These are phyloP conservation scores for Psidium guajava DNA, from an alignment of 345 rosid genomes.

Conservation along the genomic window DNA sequence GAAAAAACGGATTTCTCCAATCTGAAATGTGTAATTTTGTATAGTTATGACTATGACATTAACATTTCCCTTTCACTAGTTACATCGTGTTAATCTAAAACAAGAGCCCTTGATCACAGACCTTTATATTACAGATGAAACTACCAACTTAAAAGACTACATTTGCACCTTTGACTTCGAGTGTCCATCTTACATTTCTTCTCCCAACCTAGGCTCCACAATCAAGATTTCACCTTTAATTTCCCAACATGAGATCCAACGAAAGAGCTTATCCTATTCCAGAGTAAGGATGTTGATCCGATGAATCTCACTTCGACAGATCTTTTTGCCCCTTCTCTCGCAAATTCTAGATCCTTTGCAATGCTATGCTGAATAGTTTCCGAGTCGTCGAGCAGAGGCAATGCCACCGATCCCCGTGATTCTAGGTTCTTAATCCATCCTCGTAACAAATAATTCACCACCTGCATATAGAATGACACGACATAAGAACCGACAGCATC, in stretches of 20 bases:
- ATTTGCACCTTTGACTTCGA: background rate
- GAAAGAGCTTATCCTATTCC: slow-evolving; percentile 38
- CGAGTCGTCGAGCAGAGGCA: slow-evolving; percentile 48
- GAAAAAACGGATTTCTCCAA: background rate
- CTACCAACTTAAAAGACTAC: background rate
- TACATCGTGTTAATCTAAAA: background rate
- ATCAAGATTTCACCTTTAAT: slow-evolving; percentile 12
- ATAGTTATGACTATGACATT: background rate
- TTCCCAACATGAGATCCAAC: slow-evolving; percentile 18
- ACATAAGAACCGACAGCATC: background rate
- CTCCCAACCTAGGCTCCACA: background rate
- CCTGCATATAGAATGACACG: slow-evolving; percentile 28
- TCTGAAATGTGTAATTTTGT: background rate
- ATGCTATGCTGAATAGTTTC: slow-evolving; percentile 22
- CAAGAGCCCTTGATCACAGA: background rate
- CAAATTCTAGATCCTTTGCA: slow-evolving; percentile 49
- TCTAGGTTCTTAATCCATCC: slow-evolving; percentile 85
- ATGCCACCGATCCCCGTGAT: slow-evolving; percentile 35
- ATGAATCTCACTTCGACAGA: slow-evolving; percentile 34
- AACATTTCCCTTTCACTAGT: background rate
- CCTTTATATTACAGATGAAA: background rate
- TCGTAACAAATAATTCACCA: slow-evolving; percentile 63
- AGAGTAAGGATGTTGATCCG: slow-evolving; percentile 37
- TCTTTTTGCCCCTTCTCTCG: slow-evolving; percentile 48
- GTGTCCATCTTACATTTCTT: background rate